Percentiles rank a stretch among this genome's conserved stretches.
Evolutionary conservation across 768 basidiomycete genomes (phyloP).

Genomic region (Leccinum ochraceum): DNA sequence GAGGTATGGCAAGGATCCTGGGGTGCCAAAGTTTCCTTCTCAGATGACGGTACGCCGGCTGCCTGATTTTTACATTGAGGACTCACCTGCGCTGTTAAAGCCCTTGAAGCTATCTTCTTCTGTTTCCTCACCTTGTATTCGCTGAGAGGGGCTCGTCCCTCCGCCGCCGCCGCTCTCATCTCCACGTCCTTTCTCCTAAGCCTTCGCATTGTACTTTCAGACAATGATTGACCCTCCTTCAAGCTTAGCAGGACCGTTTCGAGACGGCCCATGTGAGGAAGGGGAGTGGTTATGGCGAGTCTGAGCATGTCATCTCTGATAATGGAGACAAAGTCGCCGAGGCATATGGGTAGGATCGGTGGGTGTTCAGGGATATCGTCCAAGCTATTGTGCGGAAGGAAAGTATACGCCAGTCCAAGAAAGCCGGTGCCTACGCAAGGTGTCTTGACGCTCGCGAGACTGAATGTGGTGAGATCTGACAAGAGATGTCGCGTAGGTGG

Average conservation of each 20-base stretch:
- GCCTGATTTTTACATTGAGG: conserved; percentile 3
- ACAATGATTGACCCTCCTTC: conserved; percentile 25
- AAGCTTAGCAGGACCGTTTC: conserved; percentile 23
- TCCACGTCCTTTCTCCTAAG: conserved; percentile 27
- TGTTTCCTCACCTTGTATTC: conserved; percentile 25
- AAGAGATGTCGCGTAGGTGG: conserved; percentile 23
- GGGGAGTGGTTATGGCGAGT: conserved; percentile 22
- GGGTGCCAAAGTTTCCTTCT: neutral
- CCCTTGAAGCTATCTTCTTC: conserved; percentile 13
- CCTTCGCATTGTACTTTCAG: conserved; percentile 28
- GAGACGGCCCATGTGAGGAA: conserved; percentile 22
- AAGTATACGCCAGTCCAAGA: conserved; percentile 20
- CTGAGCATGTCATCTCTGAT: conserved; percentile 12
- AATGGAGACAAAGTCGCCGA: neutral
- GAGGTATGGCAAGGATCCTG: neutral
- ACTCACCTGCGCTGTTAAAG: conserved; percentile 15
- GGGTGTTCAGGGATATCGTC: conserved; percentile 26
- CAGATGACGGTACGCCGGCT: neutral
- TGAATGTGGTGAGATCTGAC: conserved; percentile 23
- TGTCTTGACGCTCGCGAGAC: conserved; percentile 25
- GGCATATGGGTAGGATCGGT: conserved; percentile 19
- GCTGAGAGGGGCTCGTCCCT: conserved; percentile 25
- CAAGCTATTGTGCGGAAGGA: neutral
- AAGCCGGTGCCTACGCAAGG: conserved; percentile 25
- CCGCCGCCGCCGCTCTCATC: conserved; percentile 19